phyloP scores from a whole-genome alignment of 1,284 basidiomycete species.

The Laetiporus sulphureus region DNA sequence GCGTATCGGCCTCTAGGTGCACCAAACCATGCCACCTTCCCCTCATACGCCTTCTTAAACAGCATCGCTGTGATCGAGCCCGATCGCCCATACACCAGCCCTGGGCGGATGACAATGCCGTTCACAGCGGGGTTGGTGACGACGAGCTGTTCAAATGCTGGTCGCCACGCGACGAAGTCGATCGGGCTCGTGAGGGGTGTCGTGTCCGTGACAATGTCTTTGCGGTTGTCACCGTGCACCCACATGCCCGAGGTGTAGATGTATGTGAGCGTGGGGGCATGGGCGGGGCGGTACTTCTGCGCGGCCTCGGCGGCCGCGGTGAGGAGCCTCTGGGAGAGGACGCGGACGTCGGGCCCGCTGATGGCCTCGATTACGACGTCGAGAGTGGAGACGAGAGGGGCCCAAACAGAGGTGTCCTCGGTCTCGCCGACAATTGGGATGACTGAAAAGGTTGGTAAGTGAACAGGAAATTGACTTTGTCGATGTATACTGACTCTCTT shows the following conservation, averaged over 20 bases:
- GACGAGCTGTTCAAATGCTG: conserved; percentile 31
- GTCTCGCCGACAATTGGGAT: conserved; percentile 40
- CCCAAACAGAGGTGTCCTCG: conserved; percentile 31
- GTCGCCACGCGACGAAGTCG: conserved; percentile 31
- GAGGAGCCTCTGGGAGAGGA: conserved; percentile 25
- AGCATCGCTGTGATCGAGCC: conserved; percentile 33
- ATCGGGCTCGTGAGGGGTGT: conserved; percentile 26
- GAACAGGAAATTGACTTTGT: not conserved
- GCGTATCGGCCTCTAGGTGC: conserved; percentile 34
- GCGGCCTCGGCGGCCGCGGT: conserved; percentile 26
- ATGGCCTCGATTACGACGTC: conserved; percentile 40
- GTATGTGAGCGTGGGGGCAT: conserved; percentile 37
- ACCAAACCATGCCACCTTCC: conserved; percentile 34
- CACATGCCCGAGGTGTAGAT: conserved; percentile 46
- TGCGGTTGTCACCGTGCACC: conserved; percentile 37
- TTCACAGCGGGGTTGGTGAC: conserved; percentile 28
- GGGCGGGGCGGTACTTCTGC: conserved; percentile 22
- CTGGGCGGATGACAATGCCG: conserved; percentile 45
- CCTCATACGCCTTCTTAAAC: conserved; percentile 31
- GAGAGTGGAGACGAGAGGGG: conserved; percentile 31
- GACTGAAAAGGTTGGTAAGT: conserved; percentile 23
- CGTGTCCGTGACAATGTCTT: conserved; percentile 28
- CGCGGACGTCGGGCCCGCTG: conserved; percentile 22
- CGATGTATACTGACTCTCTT: conserved; percentile 33
- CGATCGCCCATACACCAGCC: conserved; percentile 40